Evolutionary conservation across 2,329 filamentous ascomycete genomes (phyloP).

Genomic region (Alternaria sp.): DNA sequence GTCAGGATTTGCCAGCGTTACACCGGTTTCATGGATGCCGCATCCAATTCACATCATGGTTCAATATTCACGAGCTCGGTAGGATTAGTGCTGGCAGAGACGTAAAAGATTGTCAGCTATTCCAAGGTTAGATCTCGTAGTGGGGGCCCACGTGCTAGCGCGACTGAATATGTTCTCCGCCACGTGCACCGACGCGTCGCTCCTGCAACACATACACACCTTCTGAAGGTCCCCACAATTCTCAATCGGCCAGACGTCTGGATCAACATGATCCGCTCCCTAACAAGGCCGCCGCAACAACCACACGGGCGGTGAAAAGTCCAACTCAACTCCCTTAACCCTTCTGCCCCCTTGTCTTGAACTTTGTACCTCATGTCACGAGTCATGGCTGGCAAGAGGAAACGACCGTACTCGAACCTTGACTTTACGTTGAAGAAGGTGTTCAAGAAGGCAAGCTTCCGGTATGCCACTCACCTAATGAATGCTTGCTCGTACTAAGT

Average conservation of each 20-base stretch:
- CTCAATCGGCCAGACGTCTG: not conserved
- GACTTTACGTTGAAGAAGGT: slow-evolving; percentile 78
- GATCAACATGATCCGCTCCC: slow-evolving; percentile 11
- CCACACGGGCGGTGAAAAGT: not conserved
- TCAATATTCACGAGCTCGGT: not conserved
- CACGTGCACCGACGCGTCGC: slow-evolving; percentile 19
- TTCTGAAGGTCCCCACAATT: not conserved
- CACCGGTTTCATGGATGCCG: not conserved
- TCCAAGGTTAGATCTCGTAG: not conserved
- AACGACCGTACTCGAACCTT: slow-evolving; percentile 62
- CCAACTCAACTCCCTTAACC: not conserved
- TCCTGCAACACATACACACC: not conserved
- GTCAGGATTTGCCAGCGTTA: not conserved
- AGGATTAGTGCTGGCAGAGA: not conserved
- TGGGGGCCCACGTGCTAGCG: slow-evolving; percentile 33
- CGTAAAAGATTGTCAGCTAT: not conserved
- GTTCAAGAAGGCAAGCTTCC: slow-evolving; percentile 77
- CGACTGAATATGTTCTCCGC: slow-evolving; percentile 10
- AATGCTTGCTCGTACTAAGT: slow-evolving; percentile 8
- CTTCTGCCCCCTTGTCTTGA: not conserved
- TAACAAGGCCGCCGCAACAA: not conserved
- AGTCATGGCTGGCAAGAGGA: slow-evolving; percentile 45
- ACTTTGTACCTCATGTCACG: not conserved
- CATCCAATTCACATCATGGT: not conserved
- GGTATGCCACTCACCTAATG: slow-evolving; percentile 57